Conservation (phyloP, 768 basidiomycete genomes). For the Boletellus ananiceps region DNA sequence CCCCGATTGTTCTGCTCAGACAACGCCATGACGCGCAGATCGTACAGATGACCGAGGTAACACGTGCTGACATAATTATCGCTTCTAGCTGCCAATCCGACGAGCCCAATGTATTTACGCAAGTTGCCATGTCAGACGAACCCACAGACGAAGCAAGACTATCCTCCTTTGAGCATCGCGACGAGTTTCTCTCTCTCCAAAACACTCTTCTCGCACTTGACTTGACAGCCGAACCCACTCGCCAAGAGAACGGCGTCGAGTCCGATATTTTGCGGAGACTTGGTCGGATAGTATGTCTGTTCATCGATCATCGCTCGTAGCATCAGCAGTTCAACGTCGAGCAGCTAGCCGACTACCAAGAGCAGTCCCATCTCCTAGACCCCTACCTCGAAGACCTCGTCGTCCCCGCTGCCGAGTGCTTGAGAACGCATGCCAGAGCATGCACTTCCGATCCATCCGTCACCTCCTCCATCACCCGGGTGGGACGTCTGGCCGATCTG, state of each 20-base stretch:
- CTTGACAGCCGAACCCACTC: conserved; percentile 39
- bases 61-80: conserved; percentile 21
- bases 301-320: not conserved
- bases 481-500: conserved; percentile 52
- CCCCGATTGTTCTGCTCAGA: conserved; percentile 15
- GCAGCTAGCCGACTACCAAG: conserved; percentile 87
- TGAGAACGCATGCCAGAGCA: conserved; percentile 52
- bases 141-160: conserved; percentile 38
- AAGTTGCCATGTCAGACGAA: conserved; percentile 38
- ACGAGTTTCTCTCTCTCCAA: conserved; percentile 56
- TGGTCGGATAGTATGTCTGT: conserved; percentile 45
- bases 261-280: conserved; percentile 39
- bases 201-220: conserved; percentile 45
- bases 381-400: conserved; percentile 81
- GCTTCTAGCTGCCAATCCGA: not conserved
- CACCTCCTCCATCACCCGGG: conserved; percentile 34
- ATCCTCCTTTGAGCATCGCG: conserved; percentile 56
- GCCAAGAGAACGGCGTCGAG: conserved; percentile 44
- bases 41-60: too few species aligned
- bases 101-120: not conserved
- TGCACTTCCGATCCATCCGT: conserved; percentile 29
- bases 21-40: conserved; percentile 6
- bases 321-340: conserved; percentile 1
- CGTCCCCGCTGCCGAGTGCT: conserved; percentile 59
- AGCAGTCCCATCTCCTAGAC: conserved; percentile 89